A percentile compares a stretch with the other conserved stretches of the same genome.
Evolutionary conservation across 306 rosid species (phyloP).

Genomic region (Pyrus pyrifolia): DNA sequence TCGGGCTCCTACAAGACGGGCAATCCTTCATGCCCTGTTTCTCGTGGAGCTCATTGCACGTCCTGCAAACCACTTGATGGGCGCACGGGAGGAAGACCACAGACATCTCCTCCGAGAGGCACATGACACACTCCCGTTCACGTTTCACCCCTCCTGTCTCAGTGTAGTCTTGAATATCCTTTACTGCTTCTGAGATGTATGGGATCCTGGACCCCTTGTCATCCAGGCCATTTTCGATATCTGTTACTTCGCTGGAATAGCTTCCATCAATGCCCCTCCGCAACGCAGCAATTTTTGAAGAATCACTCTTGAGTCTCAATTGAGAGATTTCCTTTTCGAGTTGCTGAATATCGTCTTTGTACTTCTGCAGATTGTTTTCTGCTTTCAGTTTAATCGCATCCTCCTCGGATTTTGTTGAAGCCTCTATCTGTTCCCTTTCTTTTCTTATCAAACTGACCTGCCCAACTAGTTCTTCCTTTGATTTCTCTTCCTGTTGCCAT

Average conservation of each 20-base stretch:
- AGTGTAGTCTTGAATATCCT: conserved; percentile 33
- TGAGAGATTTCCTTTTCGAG: conserved; percentile 75
- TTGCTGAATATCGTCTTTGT: conserved; percentile 62
- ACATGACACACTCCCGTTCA: conserved; percentile 94
- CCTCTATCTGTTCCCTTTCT: conserved; percentile 76
- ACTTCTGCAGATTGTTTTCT: conserved; percentile 51
- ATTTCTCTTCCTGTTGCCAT: conserved; percentile 57
- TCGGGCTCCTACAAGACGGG: conserved; percentile 88
- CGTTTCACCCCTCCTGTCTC: conserved; percentile 64
- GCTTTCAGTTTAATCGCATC: conserved; percentile 55
- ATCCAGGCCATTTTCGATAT: conserved; percentile 25
- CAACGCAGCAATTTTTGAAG: conserved; percentile 83
- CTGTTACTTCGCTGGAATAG: conserved; percentile 36
- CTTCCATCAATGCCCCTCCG: conserved; percentile 74
- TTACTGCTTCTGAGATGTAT: conserved; percentile 36
- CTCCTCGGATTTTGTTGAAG: conserved; percentile 60
- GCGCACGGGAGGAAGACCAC: conserved; percentile 91
- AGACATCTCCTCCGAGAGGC: conserved; percentile 92
- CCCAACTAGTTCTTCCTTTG: conserved; percentile 51
- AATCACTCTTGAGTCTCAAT: conserved; percentile 66
- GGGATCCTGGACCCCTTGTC: conserved; percentile 26
- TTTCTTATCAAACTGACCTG: conserved; percentile 49
- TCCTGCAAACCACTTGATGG: conserved; percentile 87
- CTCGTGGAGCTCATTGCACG: conserved; percentile 91
- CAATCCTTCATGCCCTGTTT: conserved; percentile 94